A percentile compares a stretch with the other conserved stretches of the same genome.
Evolutionary conservation across 2,329 filamentous ascomycete genomes (phyloP).

Genomic region (Fusarium stilboides): DNA sequence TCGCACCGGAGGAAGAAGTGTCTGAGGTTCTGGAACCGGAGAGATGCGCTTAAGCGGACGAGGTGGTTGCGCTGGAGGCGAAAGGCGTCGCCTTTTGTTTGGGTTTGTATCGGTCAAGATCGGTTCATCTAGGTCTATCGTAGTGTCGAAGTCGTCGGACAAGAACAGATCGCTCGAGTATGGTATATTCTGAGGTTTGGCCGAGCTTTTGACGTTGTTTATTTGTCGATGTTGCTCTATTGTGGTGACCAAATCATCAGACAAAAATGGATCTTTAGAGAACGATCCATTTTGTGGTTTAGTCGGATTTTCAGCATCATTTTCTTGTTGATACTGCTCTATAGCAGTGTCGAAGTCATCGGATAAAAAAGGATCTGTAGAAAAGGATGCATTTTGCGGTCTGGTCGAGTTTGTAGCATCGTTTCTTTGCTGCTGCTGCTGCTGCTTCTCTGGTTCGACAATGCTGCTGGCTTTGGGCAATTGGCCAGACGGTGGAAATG

Average conservation of each 20-base stretch:
- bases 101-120: constrained; percentile 40
- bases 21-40: constrained; percentile 16
- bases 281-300: not conserved
- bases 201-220: not conserved
- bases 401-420: not conserved
- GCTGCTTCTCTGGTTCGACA: not conserved
- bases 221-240: constrained; percentile 43
- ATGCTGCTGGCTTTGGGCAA: not conserved
- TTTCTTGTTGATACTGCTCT: constrained; percentile 34
- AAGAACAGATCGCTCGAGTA: constrained; percentile 36
- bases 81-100: constrained; percentile 52
- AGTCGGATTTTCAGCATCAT: not conserved
- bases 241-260: constrained; percentile 60
- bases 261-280: constrained; percentile 39
- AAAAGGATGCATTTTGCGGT: not conserved
- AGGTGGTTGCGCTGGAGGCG: constrained; percentile 19
- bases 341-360: constrained; percentile 61
- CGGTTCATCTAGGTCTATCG: constrained; percentile 55
- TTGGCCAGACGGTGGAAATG: constrained; percentile 13
- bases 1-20: constrained; percentile 21
- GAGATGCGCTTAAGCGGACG: constrained; percentile 38
- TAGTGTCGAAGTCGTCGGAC: constrained; percentile 60
- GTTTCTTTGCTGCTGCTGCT: not conserved
- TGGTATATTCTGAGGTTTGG: not conserved
- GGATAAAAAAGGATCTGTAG: constrained; percentile 42